Conservation (phyloP, 2,329 filamentous ascomycete genomes). For the Dothistroma septosporum region DNA sequence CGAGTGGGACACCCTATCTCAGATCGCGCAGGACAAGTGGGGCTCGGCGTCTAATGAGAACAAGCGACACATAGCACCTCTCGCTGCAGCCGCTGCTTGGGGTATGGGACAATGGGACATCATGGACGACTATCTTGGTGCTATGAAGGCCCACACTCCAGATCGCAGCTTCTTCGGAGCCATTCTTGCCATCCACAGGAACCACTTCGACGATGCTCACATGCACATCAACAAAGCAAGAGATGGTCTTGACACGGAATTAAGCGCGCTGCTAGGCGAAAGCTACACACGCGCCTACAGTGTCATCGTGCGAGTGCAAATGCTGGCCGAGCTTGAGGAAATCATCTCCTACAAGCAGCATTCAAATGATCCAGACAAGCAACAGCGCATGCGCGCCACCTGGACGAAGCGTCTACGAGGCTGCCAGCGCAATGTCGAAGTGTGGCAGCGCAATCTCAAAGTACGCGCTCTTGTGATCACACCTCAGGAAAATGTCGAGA, state of each 20-base stretch:
- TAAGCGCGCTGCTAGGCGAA: constrained; percentile 94
- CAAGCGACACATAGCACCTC: constrained; percentile 82
- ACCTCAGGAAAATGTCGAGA: constrained; percentile 90
- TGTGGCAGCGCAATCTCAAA: constrained; percentile 98
- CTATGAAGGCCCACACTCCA: constrained; percentile 89
- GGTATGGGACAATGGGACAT: constrained; percentile 94
- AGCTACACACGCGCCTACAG: constrained; percentile 97
- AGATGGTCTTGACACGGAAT: constrained; percentile 89
- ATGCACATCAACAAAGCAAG: constrained; percentile 84
- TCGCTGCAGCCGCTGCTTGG: constrained; percentile 95
- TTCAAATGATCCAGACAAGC: constrained; percentile 71
- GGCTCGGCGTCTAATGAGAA: constrained; percentile 82
- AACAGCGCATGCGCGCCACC: constrained; percentile 83
- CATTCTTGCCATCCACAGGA: constrained; percentile 88
- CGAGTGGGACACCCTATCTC: constrained; percentile 92
- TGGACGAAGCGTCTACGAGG: constrained; percentile 95
- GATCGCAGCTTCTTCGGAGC: constrained; percentile 97
- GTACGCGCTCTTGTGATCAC: constrained; percentile 87
- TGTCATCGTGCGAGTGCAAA: constrained; percentile 96
- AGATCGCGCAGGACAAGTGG: constrained; percentile 89
- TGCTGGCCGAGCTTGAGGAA: constrained; percentile 97
- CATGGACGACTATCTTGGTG: constrained; percentile 94
- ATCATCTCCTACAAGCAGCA: constrained; percentile 97
- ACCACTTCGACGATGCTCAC: constrained; percentile 90
- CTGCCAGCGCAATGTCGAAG: constrained; percentile 93